Conservation (phyloP, 352 stramenopile species). For the Phytophthora sp. region DNA sequence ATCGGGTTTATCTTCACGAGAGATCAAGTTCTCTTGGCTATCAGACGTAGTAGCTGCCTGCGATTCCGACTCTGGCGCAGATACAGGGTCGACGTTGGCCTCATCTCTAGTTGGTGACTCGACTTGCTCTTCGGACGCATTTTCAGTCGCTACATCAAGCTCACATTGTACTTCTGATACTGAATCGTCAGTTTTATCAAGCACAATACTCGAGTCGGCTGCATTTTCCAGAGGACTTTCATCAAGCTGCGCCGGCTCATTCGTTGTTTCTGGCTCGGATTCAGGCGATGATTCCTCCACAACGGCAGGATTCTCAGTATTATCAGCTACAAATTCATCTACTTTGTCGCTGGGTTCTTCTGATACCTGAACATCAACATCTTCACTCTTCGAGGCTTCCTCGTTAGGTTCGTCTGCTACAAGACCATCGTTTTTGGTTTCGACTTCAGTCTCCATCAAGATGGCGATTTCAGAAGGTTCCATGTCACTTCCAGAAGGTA, state of each 20-base stretch:
- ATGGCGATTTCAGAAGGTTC: conserved; percentile 8
- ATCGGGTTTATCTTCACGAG: conserved; percentile 4
- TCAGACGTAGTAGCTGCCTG: neutral
- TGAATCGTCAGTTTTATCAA: conserved; percentile 2
- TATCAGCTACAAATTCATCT: neutral
- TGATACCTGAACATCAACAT: neutral
- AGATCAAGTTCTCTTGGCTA: neutral
- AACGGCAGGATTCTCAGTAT: neutral
- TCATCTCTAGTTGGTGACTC: neutral
- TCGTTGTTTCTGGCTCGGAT: neutral
- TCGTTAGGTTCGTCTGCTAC: neutral
- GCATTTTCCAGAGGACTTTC: conserved; percentile 2
- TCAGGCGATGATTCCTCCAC: neutral
- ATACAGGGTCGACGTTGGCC: neutral
- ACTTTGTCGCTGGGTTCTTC: neutral
- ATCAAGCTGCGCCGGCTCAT: neutral
- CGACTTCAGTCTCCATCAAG: neutral
- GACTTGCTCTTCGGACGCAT: conserved; percentile 1
- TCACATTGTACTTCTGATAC: neutral
- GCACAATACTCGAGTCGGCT: neutral
- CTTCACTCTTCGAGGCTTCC: conserved; percentile 5
- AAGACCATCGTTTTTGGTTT: too few species aligned
- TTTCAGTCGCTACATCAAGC: neutral
- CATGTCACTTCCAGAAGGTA: neutral
- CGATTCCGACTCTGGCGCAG: conserved; percentile 1